Evolutionary conservation across 108 stramenopile genomes (phyloP), one percentile per base, ranked within the genome.

Genomic region (Chaetoceros tenuissimus): DNA sequence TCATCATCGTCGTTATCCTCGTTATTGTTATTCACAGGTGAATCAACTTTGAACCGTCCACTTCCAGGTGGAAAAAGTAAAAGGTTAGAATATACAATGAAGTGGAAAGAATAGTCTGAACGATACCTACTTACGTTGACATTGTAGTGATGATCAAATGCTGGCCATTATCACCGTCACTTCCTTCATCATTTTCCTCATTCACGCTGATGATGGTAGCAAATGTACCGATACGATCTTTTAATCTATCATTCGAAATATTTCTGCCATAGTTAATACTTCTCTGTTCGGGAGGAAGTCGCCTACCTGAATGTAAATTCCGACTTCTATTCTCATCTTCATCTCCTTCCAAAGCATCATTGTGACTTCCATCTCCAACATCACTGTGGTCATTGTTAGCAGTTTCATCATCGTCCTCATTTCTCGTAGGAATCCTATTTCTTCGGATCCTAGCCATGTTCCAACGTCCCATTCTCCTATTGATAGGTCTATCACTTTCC

Each of bases 151-250:
- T 58, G 20, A 75, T 63, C 44, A 79, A 28, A 57, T 74, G 69
- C 50, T 53, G 53, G 28, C 54, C 26, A 34, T 20, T 34, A 19
- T 31, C 58, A 23, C 20, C 28, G 2, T 48, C 46, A 1, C 1
- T 24, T 3, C 16, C 53, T 1, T 5, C 40, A 2, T 43, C 53
- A 46, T 43, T 18, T 50, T 45, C 44, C 69, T 77, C 76, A 10
- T 77, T 71, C 13, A 71, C 72, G 31, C 68, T 68, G 5, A 64
- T 71, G n/a, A 79, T 62, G 22, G 71, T 79, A 1, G 70, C 78
- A 50, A 75, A 47, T 1, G 78, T 79, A 0, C 78, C 78, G 18
- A 79, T 62, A 23, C 67, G 54, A 20, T 74, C 78, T 23, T 75
- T 54, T 17, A 66, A 59, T 28, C 70, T 70, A 62, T 75, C 72